Base-by-base conservation (phyloP, 495 filamentous ascomycete genomes). In the Cercophora scortea region DNA sequence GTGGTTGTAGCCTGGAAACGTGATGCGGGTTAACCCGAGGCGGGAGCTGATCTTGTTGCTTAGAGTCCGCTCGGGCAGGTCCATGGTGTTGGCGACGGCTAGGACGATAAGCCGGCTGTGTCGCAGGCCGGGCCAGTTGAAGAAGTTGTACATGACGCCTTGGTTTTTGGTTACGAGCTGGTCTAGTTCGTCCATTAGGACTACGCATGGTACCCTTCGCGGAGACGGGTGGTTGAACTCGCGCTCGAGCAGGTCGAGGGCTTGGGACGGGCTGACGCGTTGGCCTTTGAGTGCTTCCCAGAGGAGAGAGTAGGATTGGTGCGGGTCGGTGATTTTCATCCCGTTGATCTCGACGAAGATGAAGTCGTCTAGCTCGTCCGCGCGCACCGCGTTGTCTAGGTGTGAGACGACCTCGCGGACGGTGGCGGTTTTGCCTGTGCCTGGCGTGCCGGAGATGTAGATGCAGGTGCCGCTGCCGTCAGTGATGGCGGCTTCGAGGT, bases 131-230 rank as follows among this genome's bases (percentile, higher is more conserved):
- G 94, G 94, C 94, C 94, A 99, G 62, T 99, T 99, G 81, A 99
- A 99, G 69, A 99, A 99, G 64, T 99, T 99, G 73, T 99, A 99
- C 94, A 99, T 99, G 63, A 99, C 94, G 25, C 88, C 89, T 60
- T 99, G 94, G 62, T 93, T 96, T 54, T 89, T 91, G 17, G 94
- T 99, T 3, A 96, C 94, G 5, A 99, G 80, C 64, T 99, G 94
- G 69, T 99, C 94, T 40, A 99, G 79, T 71, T 99, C 94, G 62
- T 99, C 94, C 94, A 99, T 99, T 40, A 99, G 72, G 8, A 99
- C 94, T 25, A 99, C 94, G 61, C 94, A 97, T 0, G 94, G 94
- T 10, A 96, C 88, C 45, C 91, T 78, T 42, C 94, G 82, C 40
- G 94, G 94, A 46, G 82, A 89, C 0, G 94, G 94, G 49, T 89